phyloP scores from a whole-genome alignment of 2,329 filamentous ascomycete species.

The Talaromyces sp. region DNA sequence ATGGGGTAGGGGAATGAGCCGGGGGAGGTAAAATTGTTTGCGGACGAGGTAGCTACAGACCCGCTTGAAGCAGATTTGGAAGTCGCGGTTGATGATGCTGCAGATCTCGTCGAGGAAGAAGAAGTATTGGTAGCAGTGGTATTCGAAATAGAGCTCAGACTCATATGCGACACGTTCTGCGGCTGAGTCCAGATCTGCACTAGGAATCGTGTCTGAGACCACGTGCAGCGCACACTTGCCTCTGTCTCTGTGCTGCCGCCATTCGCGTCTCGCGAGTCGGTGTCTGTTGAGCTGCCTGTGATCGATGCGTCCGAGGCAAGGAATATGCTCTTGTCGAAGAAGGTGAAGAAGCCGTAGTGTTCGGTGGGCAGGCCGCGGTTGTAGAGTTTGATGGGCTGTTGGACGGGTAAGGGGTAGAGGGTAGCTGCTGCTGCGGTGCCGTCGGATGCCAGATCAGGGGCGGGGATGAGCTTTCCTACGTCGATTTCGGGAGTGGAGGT shows the following conservation, averaged over 20 bases:
- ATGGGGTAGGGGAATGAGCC: conserved; percentile 63
- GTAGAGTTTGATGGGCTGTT: conserved; percentile 79
- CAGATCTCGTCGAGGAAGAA: conserved; percentile 20
- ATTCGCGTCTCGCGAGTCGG: conserved; percentile 47
- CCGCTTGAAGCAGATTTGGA: conserved; percentile 25
- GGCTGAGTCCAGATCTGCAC: conserved; percentile 63
- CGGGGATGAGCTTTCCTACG: conserved; percentile 59
- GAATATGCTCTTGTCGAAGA: conserved; percentile 86
- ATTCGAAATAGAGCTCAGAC: conserved; percentile 25
- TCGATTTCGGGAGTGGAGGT: conserved; percentile 36
- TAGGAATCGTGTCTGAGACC: conserved; percentile 60
- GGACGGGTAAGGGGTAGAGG: conserved; percentile 66
- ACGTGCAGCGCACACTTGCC: conserved; percentile 56
- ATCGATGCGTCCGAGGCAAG: conserved; percentile 59
- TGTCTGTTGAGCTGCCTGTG: conserved; percentile 38
- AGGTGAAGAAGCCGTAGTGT: conserved; percentile 91
- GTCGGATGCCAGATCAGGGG: conserved; percentile 62
- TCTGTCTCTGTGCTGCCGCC: conserved; percentile 51
- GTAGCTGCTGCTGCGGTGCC: conserved; percentile 70
- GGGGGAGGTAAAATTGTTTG: conserved; percentile 51
- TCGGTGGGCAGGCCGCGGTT: conserved; percentile 78
- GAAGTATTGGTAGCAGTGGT: conserved; percentile 10
- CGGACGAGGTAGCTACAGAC: conserved; percentile 25
- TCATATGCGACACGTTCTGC: conserved; percentile 30
- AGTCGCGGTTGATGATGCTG: conserved; percentile 21